Conservation (phyloP, 805 yeast species). For the Nakazawaea ambrosiae region DNA sequence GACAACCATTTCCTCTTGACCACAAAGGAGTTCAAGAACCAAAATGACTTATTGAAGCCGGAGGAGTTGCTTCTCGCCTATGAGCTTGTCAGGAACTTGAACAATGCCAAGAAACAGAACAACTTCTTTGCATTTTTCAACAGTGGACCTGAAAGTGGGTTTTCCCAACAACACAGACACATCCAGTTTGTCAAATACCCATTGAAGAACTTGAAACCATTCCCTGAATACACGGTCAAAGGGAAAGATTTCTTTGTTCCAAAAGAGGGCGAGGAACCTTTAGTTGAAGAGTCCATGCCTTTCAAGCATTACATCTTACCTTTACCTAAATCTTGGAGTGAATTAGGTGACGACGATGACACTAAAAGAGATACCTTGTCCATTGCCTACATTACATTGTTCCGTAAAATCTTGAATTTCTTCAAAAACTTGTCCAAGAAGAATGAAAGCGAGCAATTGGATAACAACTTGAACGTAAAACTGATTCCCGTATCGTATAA, state of each 20-base stretch:
- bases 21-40: conserved; percentile 68
- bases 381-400: conserved; percentile 60
- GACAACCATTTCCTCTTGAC: conserved; percentile 74
- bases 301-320: conserved; percentile 83
- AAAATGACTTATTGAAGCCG: conserved; percentile 64
- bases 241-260: conserved; percentile 49
- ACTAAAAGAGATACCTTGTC: conserved; percentile 54
- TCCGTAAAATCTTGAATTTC: conserved; percentile 65
- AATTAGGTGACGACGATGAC: conserved; percentile 28
- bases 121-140: conserved; percentile 72
- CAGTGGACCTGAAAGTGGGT: conserved; percentile 84
- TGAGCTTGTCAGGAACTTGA: conserved; percentile 44
- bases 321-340: conserved; percentile 33
- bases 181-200: conserved; percentile 80
- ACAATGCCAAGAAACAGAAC: conserved; percentile 25
- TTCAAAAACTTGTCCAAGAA: conserved; percentile 36
- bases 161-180: conserved; percentile 93
- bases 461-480: conserved; percentile 12
- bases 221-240: conserved; percentile 44
- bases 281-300: conserved; percentile 53
- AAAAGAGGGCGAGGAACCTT: conserved; percentile 44
- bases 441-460: conserved; percentile 26
- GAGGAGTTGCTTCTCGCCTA: conserved; percentile 59
- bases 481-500: conserved; percentile 53
- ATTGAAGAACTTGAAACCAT: conserved; percentile 39